Evolutionary conservation across 768 basidiomycete genomes (phyloP).

Genomic region (Lanmaoa rubissima): DNA sequence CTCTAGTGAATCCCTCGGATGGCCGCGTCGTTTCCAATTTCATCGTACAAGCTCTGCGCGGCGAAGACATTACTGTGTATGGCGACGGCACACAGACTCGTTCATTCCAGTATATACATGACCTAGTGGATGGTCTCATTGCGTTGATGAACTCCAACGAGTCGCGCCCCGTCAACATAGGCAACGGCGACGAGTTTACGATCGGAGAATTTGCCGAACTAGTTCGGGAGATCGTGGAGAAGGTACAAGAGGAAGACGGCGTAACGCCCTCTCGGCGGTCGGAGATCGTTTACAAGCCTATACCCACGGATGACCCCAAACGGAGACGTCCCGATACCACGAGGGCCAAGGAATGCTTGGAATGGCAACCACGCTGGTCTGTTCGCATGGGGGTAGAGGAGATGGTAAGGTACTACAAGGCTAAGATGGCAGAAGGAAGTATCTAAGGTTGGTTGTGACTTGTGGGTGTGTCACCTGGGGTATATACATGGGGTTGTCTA

Average conservation of each 20-base stretch:
- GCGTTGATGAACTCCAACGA: conserved; percentile 94
- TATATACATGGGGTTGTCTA: background rate
- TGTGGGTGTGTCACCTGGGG: background rate
- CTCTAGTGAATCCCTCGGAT: conserved; percentile 89
- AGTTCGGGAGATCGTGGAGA: conserved; percentile 89
- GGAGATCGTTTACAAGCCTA: conserved; percentile 72
- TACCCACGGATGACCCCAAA: conserved; percentile 93
- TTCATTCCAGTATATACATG: conserved; percentile 98
- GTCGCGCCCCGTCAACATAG: conserved; percentile 94
- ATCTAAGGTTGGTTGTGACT: conserved; percentile 39
- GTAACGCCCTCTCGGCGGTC: conserved; percentile 48
- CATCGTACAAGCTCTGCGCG: conserved; percentile 94
- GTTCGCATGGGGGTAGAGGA: conserved; percentile 93
- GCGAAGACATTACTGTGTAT: conserved; percentile 96
- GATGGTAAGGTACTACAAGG: conserved; percentile 92
- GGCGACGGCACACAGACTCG: conserved; percentile 92
- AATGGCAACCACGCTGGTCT: conserved; percentile 93
- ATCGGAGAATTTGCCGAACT: conserved; percentile 92
- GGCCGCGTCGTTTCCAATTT: conserved; percentile 99
- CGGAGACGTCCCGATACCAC: conserved; percentile 91
- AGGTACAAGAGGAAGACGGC: conserved; percentile 86
- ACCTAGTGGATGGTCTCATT: conserved; percentile 91
- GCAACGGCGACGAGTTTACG: conserved; percentile 93
- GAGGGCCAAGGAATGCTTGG: conserved; percentile 76
- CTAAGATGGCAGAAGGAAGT: conserved; percentile 83